Evolutionary conservation across 106 monocot genomes (phyloP), one percentile per base, ranked within the genome.

Genomic region (Allium sativum): DNA sequence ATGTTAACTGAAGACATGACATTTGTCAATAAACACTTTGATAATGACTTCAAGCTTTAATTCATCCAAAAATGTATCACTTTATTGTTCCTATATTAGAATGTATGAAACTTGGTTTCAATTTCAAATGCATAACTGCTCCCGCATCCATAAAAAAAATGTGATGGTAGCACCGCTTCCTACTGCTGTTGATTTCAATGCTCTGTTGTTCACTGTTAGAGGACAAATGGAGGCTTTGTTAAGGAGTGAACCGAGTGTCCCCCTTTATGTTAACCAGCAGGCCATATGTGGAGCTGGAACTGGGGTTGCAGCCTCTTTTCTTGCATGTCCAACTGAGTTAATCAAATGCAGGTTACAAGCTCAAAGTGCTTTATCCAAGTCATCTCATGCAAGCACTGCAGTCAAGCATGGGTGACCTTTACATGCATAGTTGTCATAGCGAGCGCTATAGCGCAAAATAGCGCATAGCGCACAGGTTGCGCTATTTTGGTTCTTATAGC

Each of bases 311-410:
- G 93, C 89, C 50, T 86, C 93, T 2, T 81, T 94, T 67, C 69
- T 94, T 10, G 93, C 93, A 21, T 94, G 89, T 57, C 93, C 93
- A 17, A 94, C 93, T 12, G 93, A 89, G 70, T 61, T 94, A 57
- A 86, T 94, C 63, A 94, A 94, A 55, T 94, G 93, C 81, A 89
- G 93, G 78, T 72, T 94, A 62, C 94, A 90, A 75, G 94, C 94
- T 31, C 94, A 95, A 67, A 90, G 89, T 21, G 90, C 81, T 21
- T 59, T 95, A 51, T 76, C 78, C 20, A 70, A 53, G n/a, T 69
- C 83, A 22, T 61, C 69, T 18, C 21, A 79, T 8, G 44, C 87
- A 3, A 43, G 79, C 1, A 58, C 54, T 2, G 72, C 56, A 21
- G 82, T 82, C 14, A 95, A 84, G 53, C 90, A 95, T 58, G 72